Base-by-base conservation (phyloP, 2,329 filamentous ascomycete species). In the Aspergillus quadricinctus region DNA sequence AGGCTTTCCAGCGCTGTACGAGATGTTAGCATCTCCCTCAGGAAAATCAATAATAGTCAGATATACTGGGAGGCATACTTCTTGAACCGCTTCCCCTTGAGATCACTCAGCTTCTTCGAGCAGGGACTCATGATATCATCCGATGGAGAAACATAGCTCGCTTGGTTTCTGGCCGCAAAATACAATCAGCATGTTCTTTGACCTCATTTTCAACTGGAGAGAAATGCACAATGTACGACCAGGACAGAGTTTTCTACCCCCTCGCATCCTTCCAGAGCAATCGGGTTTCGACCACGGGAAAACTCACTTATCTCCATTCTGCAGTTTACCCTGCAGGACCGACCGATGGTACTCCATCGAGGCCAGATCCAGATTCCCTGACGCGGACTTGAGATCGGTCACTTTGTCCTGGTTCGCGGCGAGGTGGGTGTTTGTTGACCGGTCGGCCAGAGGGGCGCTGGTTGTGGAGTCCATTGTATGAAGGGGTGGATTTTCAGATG, bases 121-220 rank as follows among this genome's bases (percentile, higher is more conserved):
- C 77, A 78, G 3, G 78, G 78, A 51, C 76, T 79, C 72, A 78
- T 77, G 50, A 80, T 77, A 41, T 76, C 74, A 61, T 80, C 78
- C 3, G 77, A 79, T 0, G 78, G 78, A 37, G 77, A 80, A 56
- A 80, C 70, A 59, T 80, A 80, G 48, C 71, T 70, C 46, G 68
- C 66, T 51, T 68, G 61, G 61, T 67, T 57, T 67, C 70, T 65
- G 52, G 54, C 17, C 48, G 2, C 14, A 17, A 4, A 7, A 14
- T 37, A 7, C 2, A 7, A 14, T 37, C 31, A 37, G 31, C 6
- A 37, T 37, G 14, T n/a, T n/a, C n/a, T n/a, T n/a, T n/a, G n/a
- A n/a, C n/a, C n/a, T n/a, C n/a, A n/a, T n/a, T n/a, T n/a, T n/a
- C 14, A 35, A n/a, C 31, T 1, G 5, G 3, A 37, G 7, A 37